A percentile compares a stretch with the other conserved stretches of the same genome.
These are phyloP conservation scores for Kwoniella shandongensis DNA, from an alignment of 768 basidiomycete species.

Conservation along the genomic window DNA sequence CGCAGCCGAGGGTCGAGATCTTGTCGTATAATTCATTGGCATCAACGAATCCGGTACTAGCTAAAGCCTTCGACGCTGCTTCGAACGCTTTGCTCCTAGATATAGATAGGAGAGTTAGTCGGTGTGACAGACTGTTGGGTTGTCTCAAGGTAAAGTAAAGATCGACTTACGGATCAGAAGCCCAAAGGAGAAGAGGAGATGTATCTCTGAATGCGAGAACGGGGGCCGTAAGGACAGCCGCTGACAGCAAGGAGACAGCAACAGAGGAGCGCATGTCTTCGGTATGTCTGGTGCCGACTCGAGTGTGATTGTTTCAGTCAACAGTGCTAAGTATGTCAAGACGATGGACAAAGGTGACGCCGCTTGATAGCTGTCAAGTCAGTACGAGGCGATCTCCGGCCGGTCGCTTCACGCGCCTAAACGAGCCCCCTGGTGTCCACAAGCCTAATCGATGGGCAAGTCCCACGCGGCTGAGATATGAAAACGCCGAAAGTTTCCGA, in stretches of 20 bases:
- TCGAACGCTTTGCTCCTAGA: conserved; percentile 22
- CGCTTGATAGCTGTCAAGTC: too few relatives aligned
- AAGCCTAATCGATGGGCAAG: too few relatives aligned
- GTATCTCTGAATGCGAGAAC: conserved; percentile 39
- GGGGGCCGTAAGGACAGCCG: conserved; percentile 18
- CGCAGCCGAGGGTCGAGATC: conserved; percentile 39
- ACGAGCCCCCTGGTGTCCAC: too few relatives aligned
- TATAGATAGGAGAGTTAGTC: conserved; percentile 3
- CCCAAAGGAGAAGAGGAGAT: conserved; percentile 43
- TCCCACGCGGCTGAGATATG: background rate
- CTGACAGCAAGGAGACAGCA: conserved; percentile 1
- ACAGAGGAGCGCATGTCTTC: conserved; percentile 10
- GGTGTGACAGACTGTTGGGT: too few relatives aligned
- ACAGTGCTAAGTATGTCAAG: too few relatives aligned
- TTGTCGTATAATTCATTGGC: conserved; percentile 41
- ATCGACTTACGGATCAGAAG: conserved; percentile 40
- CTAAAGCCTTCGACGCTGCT: conserved; percentile 25
- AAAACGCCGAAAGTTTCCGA: conserved; percentile 8
- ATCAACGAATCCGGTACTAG: conserved; percentile 31
- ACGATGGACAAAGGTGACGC: too few relatives aligned
- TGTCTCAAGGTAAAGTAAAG: too few relatives aligned
- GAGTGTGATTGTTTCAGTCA: too few relatives aligned
- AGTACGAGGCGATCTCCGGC: too few relatives aligned
- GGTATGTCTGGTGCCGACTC: too few relatives aligned
- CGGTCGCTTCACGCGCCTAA: too few relatives aligned